Evolutionary conservation across 78 protist species (phyloP).

Genomic region (Chrysochromulina parva): DNA sequence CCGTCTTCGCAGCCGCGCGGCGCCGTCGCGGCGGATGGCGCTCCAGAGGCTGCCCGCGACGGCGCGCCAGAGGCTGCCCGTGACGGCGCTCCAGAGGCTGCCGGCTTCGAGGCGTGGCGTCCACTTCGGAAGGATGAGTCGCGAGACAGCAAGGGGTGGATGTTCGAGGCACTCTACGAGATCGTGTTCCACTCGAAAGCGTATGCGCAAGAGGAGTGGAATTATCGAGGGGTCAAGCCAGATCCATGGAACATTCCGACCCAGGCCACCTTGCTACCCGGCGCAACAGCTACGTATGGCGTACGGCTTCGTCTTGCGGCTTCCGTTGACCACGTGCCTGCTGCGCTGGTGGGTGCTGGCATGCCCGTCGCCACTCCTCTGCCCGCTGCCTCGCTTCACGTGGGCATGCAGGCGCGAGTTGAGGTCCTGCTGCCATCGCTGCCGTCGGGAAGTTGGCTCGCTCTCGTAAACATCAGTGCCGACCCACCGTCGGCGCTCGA

Average conservation of each 20-base stretch:
- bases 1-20: background rate
- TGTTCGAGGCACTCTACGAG: background rate
- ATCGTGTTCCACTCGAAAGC: background rate
- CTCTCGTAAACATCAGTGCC: too few relatives aligned
- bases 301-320: background rate
- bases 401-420: background rate
- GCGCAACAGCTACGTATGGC: background rate
- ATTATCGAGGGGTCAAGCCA: background rate
- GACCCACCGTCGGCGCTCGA: too few relatives aligned
- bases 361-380: background rate
- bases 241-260: background rate
- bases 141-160: background rate
- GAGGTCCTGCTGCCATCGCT: too few relatives aligned
- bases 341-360: background rate
- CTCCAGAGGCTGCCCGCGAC: too few relatives aligned
- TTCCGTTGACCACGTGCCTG: background rate
- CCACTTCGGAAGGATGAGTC: background rate
- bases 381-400: background rate
- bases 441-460: too few relatives aligned
- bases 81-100: too few relatives aligned
- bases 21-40: too few relatives aligned
- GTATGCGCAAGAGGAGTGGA: background rate
- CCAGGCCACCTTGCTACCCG: background rate
- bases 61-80: too few relatives aligned
- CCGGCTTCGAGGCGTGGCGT: conserved; percentile 5